Evolutionary conservation across 2,329 filamentous ascomycete species (phyloP).

Genomic region (Cordyceps farinosa): DNA sequence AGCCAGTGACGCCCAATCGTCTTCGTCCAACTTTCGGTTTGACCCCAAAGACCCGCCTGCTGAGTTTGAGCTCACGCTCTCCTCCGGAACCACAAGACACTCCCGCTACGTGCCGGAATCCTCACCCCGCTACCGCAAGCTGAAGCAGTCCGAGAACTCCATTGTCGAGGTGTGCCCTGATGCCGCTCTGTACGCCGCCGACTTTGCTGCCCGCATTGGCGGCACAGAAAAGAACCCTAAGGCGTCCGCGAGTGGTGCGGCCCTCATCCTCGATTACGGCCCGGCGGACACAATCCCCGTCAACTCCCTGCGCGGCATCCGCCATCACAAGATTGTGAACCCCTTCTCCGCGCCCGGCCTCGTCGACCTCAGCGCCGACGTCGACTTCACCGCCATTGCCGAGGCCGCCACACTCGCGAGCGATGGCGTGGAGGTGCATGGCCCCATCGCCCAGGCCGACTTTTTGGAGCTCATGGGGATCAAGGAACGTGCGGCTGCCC

Average conservation of each 20-base stretch:
- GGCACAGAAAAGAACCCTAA: slow-evolving; percentile 57
- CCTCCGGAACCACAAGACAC: slow-evolving; percentile 73
- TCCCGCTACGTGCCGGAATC: slow-evolving; percentile 80
- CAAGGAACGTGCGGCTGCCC: slow-evolving; percentile 66
- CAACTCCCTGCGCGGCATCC: slow-evolving; percentile 89
- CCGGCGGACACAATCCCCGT: slow-evolving; percentile 72
- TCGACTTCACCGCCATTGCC: slow-evolving; percentile 85
- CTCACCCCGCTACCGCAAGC: slow-evolving; percentile 71
- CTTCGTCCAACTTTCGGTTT: slow-evolving; percentile 45
- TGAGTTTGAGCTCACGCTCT: slow-evolving; percentile 84
- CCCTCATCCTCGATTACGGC: slow-evolving; percentile 95
- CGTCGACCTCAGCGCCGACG: slow-evolving; percentile 87
- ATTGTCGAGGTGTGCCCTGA: slow-evolving; percentile 90
- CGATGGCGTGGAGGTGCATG: slow-evolving; percentile 83
- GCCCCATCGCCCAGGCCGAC: slow-evolving; percentile 78
- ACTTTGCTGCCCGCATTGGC: slow-evolving; percentile 83
- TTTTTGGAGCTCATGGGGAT: slow-evolving; percentile 85
- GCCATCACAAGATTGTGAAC: slow-evolving; percentile 68
- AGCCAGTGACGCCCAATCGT: slow-evolving; percentile 49
- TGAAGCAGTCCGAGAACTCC: slow-evolving; percentile 64
- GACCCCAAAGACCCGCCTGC: slow-evolving; percentile 54
- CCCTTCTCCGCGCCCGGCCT: slow-evolving; percentile 77
- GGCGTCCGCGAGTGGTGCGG: slow-evolving; percentile 69
- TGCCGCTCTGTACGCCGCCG: slow-evolving; percentile 70
- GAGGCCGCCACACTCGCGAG: slow-evolving; percentile 75